Base-by-base conservation (phyloP, 306 rosid species). In the Prunus kanzakura region DNA sequence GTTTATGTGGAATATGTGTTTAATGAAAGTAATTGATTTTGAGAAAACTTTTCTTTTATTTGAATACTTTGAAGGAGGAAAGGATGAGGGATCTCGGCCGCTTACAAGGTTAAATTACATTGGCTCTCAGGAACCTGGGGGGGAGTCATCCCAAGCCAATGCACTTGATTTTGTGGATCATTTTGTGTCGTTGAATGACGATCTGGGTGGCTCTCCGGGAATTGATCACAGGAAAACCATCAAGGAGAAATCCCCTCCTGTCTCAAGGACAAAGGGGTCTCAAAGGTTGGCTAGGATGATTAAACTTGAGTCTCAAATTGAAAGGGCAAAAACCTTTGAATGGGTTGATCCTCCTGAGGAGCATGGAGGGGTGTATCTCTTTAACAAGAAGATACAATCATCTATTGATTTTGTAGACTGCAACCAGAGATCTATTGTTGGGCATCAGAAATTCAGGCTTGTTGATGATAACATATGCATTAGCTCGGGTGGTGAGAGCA, bases 151-250 rank as follows among this genome's bases (percentile, higher is more conserved):
- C 76, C 73, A 85, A 68, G 86, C 72, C 50, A 73, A 60, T 77
- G 95, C 97, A 23, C 88, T 88, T 64, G 76, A 77, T 25, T 88
- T 86, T 79, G 95, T 91, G 83, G 93, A 88, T 63, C 83, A 71
- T 55, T 89, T 82, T 81, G 80, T 91, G 83, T 86, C 86, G 1
- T 78, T 72, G 19, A 85, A 69, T 47, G 27, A 77, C 3, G 75
- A 57, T 72, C 38, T 70, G 52, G 85, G 70, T 64, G 58, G 76
- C 54, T 82, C 80, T 80, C 88, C 63, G 50, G 81, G 66, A 77
- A 72, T 69, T 79, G 64, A 49, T 56, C 19, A 56, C 38, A 61
- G 72, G 78, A 85, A 77, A 69, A 56, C 73, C 25, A 4, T 67
- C 19, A 80, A 82, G 81, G 88, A 69, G 64, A 88, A 81, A 73